These are phyloP conservation scores for Rhazya stricta DNA, from an alignment of 257 asterid species.

Conservation along the genomic window DNA sequence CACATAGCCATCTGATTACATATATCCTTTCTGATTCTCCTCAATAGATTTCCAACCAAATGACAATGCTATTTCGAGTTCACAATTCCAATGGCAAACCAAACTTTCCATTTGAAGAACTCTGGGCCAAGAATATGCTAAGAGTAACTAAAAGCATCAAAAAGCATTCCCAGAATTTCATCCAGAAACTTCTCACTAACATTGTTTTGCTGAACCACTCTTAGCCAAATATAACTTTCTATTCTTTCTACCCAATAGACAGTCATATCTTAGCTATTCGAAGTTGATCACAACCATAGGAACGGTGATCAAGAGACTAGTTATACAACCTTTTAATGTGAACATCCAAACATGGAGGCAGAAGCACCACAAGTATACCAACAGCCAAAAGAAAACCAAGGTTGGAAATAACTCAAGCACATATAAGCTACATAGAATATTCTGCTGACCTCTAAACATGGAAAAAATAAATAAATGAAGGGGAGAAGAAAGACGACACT, in stretches of 20 bases:
- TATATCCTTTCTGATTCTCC: neutral
- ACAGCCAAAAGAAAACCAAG: neutral
- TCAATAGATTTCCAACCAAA: neutral
- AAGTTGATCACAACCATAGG: neutral
- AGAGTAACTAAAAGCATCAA: neutral
- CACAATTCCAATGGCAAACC: neutral
- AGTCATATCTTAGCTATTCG: neutral
- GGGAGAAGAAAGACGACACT: neutral
- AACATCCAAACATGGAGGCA: neutral
- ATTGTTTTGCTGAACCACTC: neutral
- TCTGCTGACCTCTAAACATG: neutral
- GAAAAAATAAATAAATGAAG: neutral
- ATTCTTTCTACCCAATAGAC: neutral
- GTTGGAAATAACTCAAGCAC: neutral
- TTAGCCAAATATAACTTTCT: neutral
- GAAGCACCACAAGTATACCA: neutral
- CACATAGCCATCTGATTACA: too few relatives aligned
- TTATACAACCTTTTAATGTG: neutral
- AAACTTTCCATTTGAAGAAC: neutral
- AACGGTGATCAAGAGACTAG: too few relatives aligned
- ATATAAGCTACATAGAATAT: neutral
- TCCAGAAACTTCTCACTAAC: neutral
- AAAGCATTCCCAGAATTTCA: neutral
- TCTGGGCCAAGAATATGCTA: neutral
- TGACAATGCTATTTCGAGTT: neutral